These are phyloP conservation scores for Fusarium ramigenum DNA, from an alignment of 2,329 filamentous ascomycete genomes.

Conservation along the genomic window DNA sequence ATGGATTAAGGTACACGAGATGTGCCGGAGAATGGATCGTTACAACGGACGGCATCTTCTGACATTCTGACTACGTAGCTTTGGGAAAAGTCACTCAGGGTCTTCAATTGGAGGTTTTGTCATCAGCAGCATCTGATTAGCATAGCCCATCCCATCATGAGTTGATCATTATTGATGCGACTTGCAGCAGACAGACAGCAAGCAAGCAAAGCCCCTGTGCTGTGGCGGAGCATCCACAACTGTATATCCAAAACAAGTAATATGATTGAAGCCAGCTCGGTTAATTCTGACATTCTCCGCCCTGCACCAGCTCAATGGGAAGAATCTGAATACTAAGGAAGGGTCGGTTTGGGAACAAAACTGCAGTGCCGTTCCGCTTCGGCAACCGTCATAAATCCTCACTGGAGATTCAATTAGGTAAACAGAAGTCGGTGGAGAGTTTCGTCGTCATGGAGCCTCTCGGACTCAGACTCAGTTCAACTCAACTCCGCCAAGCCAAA, in stretches of 20 bases:
- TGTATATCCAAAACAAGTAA: slow-evolving; percentile 23
- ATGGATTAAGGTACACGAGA: slow-evolving; percentile 19
- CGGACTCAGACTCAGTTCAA: not conserved
- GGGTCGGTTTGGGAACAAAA: slow-evolving; percentile 7
- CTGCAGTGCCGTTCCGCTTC: slow-evolving; percentile 13
- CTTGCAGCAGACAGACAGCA: not conserved
- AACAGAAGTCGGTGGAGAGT: not conserved
- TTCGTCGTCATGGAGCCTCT: not conserved
- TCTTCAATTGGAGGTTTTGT: slow-evolving; percentile 20
- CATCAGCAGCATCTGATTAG: slow-evolving; percentile 9
- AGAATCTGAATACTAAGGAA: slow-evolving; percentile 11
- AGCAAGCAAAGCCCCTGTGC: slow-evolving; percentile 20
- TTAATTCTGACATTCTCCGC: slow-evolving; percentile 17
- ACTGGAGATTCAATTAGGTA: slow-evolving; percentile 16
- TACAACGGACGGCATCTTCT: slow-evolving; percentile 5
- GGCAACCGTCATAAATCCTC: not conserved
- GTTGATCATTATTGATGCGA: not conserved
- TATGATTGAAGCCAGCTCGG: slow-evolving; percentile 8
- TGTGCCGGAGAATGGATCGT: slow-evolving; percentile 17
- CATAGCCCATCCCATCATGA: slow-evolving; percentile 13
- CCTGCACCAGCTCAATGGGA: slow-evolving; percentile 12
- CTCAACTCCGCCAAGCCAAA: not conserved
- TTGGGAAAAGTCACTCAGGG: not conserved
- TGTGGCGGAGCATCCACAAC: slow-evolving; percentile 26
- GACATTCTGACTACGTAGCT: slow-evolving; percentile 4